Conservation (phyloP, 345 rosid species). For the Populus deltoides region DNA sequence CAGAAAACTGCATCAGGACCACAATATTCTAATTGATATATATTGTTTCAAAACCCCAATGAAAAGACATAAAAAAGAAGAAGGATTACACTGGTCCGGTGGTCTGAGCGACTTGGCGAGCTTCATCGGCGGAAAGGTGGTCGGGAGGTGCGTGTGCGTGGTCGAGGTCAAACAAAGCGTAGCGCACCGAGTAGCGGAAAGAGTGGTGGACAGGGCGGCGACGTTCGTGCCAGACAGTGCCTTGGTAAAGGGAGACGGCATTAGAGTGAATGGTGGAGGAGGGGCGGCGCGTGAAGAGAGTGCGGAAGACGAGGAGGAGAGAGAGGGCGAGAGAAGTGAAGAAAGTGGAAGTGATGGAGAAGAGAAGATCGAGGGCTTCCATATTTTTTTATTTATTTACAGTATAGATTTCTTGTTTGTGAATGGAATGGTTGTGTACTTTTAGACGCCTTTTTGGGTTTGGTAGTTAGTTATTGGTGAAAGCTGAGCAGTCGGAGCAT, state of each 20-base stretch:
- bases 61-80: not conserved
- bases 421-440: no score
- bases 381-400: conserved; percentile 14
- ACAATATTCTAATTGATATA: not conserved
- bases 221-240: conserved; percentile 84
- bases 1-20: conserved; percentile 47
- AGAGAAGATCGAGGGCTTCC: conserved; percentile 49
- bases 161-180: conserved; percentile 75
- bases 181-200: conserved; percentile 78
- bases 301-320: conserved; percentile 41
- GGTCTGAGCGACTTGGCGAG: conserved; percentile 56
- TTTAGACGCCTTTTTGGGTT: no score
- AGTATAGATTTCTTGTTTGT: not conserved
- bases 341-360: conserved; percentile 34
- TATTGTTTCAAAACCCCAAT: not conserved
- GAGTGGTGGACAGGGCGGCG: conserved; percentile 75
- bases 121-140: conserved; percentile 68
- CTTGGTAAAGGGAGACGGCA: conserved; percentile 52
- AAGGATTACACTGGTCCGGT: conserved; percentile 59
- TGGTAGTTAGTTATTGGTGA: no score
- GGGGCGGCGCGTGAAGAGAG: conserved; percentile 32
- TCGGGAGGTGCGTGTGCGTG: conserved; percentile 39
- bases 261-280: not conserved
- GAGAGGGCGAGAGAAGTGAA: conserved; percentile 39
- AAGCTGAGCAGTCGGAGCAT: no score